phyloP scores from a whole-genome alignment of 768 basidiomycete genomes.

The Trametes coccinea region DNA sequence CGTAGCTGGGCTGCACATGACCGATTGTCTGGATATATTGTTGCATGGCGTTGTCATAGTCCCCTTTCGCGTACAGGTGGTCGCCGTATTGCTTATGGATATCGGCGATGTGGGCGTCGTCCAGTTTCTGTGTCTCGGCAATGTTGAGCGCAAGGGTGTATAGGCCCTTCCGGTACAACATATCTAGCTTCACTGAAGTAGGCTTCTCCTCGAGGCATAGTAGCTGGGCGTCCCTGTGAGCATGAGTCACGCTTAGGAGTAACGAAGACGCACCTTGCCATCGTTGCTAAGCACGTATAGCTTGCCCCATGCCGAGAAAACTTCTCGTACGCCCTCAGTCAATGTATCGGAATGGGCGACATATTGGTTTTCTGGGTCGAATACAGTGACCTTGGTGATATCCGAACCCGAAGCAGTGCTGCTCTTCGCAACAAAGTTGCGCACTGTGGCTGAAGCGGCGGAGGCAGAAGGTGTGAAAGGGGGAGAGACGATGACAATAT shows the following conservation, averaged over 20 bases:
- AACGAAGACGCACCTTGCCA: constrained; percentile 56
- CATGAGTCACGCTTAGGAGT: no score
- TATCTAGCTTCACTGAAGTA: constrained; percentile 81
- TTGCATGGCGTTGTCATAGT: constrained; percentile 91
- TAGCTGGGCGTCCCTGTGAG: constrained; percentile 42
- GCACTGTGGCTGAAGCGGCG: constrained; percentile 71
- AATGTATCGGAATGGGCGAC: constrained; percentile 83
- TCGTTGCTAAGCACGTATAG: constrained; percentile 79
- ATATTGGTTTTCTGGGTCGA: constrained; percentile 91
- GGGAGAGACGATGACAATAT: constrained; percentile 88
- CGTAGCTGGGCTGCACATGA: constrained; percentile 88
- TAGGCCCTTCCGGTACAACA: constrained; percentile 78
- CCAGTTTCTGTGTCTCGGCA: constrained; percentile 77
- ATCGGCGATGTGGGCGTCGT: constrained; percentile 75
- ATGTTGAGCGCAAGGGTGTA: constrained; percentile 81
- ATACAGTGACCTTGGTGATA: constrained; percentile 78
- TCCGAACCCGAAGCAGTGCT: constrained; percentile 51
- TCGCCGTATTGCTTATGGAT: constrained; percentile 92
- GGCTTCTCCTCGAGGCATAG: constrained; percentile 73
- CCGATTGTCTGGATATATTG: constrained; percentile 93
- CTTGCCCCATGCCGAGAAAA: constrained; percentile 80
- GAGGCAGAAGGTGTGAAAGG: constrained; percentile 69
- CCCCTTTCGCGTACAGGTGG: constrained; percentile 84
- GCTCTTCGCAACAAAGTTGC: constrained; percentile 64
- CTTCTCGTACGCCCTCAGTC: constrained; percentile 77